Base-by-base conservation (phyloP, 2,329 filamentous ascomycete genomes). In the Cryphonectria japonica region DNA sequence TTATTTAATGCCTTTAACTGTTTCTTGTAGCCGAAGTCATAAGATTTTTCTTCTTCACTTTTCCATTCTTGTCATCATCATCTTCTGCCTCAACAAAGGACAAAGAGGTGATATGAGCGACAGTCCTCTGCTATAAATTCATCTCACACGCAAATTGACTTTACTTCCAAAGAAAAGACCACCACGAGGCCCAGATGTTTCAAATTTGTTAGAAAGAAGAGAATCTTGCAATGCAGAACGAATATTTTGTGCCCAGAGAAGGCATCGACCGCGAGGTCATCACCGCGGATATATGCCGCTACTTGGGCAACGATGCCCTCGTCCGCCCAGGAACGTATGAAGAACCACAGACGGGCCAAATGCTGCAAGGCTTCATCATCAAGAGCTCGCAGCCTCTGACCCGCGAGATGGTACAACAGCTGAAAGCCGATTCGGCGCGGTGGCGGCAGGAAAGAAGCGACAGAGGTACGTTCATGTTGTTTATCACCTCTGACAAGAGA, bases 191-290 rank as follows among this genome's bases (percentile, higher is more conserved):
- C 11, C 1, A 46, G 5, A 7, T 19, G 43, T 46, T 46, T 43
- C 41, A 43, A 13, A 4, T 43, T 43, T 5, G 43, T 46, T 46
- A 11, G 9, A 39, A 39, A 46, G 6, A 46, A 22, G 8, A 22
- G 1, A 5, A 22, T 1, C 7, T 2, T 19, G 9, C 46, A 19
- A 50, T 50, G 72, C 88, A 92, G 80, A 93, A 93, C 81, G 91
- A 94, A 82, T 94, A 94, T 80, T 94, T 94, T 80, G 89, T 94
- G 69, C 91, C 91, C 62, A 89, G 91, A 77, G 91, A 94, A 81
- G 92, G 92, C 79, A 95, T 95, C 81, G 92, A 93, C 80, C 90
- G 92, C 77, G 92, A 95, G 81, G 92, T 95, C 77, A 94, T 95
- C 82, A 93, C 93, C 74, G 91, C 92, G 79, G 92, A 95, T 80